Conservation (phyloP, 225 moss, liverwort and hornwort genomes). For the Pseudisothecium myosuroides region DNA sequence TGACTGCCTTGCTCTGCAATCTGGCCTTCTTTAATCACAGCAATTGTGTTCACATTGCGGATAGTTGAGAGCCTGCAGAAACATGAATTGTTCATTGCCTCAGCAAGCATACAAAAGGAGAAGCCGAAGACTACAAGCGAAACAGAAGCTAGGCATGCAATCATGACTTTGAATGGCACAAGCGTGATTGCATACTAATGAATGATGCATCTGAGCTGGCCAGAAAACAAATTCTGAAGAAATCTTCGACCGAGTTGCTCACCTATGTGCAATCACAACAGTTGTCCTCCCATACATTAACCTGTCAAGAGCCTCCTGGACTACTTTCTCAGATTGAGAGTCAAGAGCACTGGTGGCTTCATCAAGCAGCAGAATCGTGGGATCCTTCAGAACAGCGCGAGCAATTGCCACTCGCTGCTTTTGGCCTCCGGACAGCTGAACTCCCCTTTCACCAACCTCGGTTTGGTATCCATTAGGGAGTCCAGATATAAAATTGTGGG, state of each 20-base stretch:
- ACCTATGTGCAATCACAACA: slow-evolving; percentile 53
- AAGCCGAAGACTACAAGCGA: neutral
- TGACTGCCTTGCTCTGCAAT: slow-evolving; percentile 49
- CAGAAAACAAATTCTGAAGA: neutral
- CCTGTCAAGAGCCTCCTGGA: slow-evolving; percentile 56
- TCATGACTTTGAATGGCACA: neutral
- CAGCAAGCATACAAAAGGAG: neutral
- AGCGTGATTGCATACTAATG: neutral
- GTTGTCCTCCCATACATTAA: slow-evolving; percentile 48
- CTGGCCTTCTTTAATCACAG: slow-evolving; percentile 35
- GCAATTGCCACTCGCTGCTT: slow-evolving; percentile 62
- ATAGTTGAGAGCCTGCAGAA: slow-evolving; percentile 48
- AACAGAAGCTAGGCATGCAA: neutral
- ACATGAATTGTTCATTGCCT: neutral
- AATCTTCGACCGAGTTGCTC: neutral
- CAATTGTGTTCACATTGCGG: slow-evolving; percentile 35
- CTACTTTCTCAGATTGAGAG: slow-evolving; percentile 50
- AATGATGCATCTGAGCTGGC: neutral
- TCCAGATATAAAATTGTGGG: slow-evolving; percentile 37
- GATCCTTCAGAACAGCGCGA: slow-evolving; percentile 51
- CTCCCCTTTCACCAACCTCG: slow-evolving; percentile 52
- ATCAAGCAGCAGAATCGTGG: slow-evolving; percentile 46
- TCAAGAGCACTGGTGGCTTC: slow-evolving; percentile 59
- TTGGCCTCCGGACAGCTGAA: slow-evolving; percentile 52
- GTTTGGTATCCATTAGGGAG: slow-evolving; percentile 45